Evolutionary conservation across 805 yeast genomes (phyloP), one percentile per base, ranked within the genome.

Genomic region (Ogataea allantospora): DNA sequence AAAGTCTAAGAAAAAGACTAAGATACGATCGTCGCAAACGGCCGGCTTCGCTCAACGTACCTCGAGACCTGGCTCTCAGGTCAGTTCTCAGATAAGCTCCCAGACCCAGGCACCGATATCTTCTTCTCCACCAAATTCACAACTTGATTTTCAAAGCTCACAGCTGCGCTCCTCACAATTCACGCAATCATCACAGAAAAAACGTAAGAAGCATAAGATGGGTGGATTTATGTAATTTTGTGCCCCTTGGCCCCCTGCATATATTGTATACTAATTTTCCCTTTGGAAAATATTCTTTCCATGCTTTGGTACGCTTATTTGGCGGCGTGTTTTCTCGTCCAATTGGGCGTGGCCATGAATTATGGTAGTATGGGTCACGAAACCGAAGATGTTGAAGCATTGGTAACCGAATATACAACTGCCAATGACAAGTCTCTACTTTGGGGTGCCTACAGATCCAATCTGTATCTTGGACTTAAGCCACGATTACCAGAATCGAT

Each of bases 381-480:
- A 5, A 13, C 30, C 14, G 46, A 41, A 6, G 31, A 35, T 2
- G 18, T 37, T 12, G 39, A 46, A 11, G 44, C 38, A 5, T 21
- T 51, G 11, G 33, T 35, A 1, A 41, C 45, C 6, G 62, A 62
- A 23, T 68, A 62, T 40, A 42, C 65, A 9, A 42, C 55, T 18
- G 62, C 65, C 23, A 67, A 75, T 6, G 65, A 70, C 32, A 63
- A 71, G 27, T 73, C 87, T 2, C 64, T 85, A 18, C 58, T 78
- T 21, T 91, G 99, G 99, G 98, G 95, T 1, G 95, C 98, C 1
- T 91, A 88, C 61, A 67, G 97, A 46, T 80, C 96, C 7, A 84
- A 87, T 39, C 68, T 87, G 28, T 93, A 89, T 62, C 67, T 89
- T 43, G 98, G 98, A 2, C 65, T 93, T 31, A 71, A 89, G 30